These are phyloP conservation scores for Pistacia integerrima DNA, from an alignment of 345 rosid species.

Conservation along the genomic window DNA sequence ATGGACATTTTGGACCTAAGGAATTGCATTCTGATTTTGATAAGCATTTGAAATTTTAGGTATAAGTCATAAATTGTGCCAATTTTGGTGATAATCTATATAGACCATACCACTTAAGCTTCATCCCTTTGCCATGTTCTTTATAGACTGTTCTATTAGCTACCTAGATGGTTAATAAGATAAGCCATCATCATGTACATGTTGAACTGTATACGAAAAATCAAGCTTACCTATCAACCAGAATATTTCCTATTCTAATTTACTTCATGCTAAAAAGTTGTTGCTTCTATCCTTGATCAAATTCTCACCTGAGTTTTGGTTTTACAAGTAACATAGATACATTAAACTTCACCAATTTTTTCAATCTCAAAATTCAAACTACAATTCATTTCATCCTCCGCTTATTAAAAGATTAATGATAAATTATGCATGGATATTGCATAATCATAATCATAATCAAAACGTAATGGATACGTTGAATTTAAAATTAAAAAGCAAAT, in stretches of 20 bases:
- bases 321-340: too few relatives aligned
- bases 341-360: too few relatives aligned
- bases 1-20: not conserved
- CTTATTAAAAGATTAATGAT: too few relatives aligned
- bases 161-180: not conserved
- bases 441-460: not conserved
- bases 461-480: constrained; percentile 12
- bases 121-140: not conserved
- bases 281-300: too few relatives aligned
- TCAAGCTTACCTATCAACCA: too few relatives aligned
- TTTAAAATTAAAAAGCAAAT: not conserved
- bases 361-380: too few relatives aligned
- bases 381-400: too few relatives aligned
- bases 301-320: too few relatives aligned
- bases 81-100: not conserved
- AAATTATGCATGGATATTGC: constrained; percentile 4
- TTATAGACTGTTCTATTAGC: not conserved
- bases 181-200: too few relatives aligned
- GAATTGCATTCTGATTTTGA: not conserved
- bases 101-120: not conserved
- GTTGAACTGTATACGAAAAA: too few relatives aligned
- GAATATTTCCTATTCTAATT: too few relatives aligned
- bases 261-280: too few relatives aligned
- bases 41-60: not conserved
- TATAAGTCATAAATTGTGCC: not conserved